These are phyloP conservation scores for Lipomyces yamadae DNA, from an alignment of 805 yeast genomes.

Conservation along the genomic window DNA sequence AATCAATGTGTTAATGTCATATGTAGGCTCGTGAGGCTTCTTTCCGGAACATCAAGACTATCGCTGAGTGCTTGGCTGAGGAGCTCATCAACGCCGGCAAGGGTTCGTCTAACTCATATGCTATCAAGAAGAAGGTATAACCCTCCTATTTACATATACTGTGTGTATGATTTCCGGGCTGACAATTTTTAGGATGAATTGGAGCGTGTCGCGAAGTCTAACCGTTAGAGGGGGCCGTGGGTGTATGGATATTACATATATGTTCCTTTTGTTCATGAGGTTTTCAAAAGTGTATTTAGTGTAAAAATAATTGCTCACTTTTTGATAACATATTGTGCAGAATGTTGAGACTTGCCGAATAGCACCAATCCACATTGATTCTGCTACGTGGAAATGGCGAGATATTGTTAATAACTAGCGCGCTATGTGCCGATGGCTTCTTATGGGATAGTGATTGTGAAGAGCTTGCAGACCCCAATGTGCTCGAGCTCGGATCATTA, in stretches of 20 bases:
- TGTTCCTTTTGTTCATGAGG: constrained; percentile 22
- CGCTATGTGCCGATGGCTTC: no score
- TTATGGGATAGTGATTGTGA: background rate
- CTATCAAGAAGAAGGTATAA: constrained; percentile 94
- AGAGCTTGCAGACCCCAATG: no score
- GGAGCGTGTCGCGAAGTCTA: constrained; percentile 99
- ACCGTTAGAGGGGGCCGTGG: constrained; percentile 71
- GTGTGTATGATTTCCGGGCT: constrained; percentile 2
- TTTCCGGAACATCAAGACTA: constrained; percentile 99
- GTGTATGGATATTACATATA: constrained; percentile 17
- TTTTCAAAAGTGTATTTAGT: constrained; percentile 34
- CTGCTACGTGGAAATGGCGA: no score
- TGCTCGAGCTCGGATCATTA: no score
- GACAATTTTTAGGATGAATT: constrained; percentile 71
- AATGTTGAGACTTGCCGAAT: background rate
- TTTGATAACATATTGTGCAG: background rate
- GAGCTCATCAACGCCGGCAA: constrained; percentile 99
- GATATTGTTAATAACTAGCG: no score
- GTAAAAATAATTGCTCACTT: constrained; percentile 31
- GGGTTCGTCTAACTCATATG: constrained; percentile 99
- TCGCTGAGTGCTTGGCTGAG: constrained; percentile 99
- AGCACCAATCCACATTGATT: no score
- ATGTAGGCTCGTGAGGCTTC: constrained; percentile 85
- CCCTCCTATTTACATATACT: background rate
- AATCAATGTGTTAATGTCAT: background rate